Base-by-base conservation (phyloP, 306 rosid species). In the Medicago arabica region DNA sequence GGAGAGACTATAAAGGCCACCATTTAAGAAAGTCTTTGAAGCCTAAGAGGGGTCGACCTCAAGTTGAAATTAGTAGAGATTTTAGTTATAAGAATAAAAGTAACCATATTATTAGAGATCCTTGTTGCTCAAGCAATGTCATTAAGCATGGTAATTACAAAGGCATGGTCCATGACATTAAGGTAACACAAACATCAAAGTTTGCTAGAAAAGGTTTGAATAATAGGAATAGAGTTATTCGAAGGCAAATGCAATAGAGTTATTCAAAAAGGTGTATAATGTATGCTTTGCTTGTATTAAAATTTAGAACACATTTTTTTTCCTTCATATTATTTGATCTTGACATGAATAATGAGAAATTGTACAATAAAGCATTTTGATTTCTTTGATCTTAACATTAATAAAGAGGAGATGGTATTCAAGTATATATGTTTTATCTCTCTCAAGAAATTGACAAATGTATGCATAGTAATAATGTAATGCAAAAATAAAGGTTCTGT, bases 11-110 rank as follows among this genome's bases (percentile, higher is more conserved):
- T 39, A 85, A 75, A 80, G 60, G 72, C 64, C 78, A 78, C 9
- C 88, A 80, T 49, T 59, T 82, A 13, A 88, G 85, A 72, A 86
- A 49, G 50, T 83, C 87, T 12, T 74, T 86, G 82, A 60, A 81
- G 78, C 86, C 91, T 6, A 86, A 84, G 76, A 76, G 74, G 47
- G 83, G 59, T 74, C 85, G 31, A 49, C 39, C 90, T 74, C 71
- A 72, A 80, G 85, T 85, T 54, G 81, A 76, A 60, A 85, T 85
- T n/a, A 67, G 76, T 62, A 75, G 83, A 70, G 64, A 81, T 78
- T 57, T 62, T 65, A 75, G 82, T 40, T 64, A 70, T 80, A 78
- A 61, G 39, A 72, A 40, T 43, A 77, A 69, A 77, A 72, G 71
- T 43, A 79, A 79, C 77, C 75, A 39, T 63, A 67, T 41, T 67